These are phyloP conservation scores for Melanogaster broomeanus DNA, from an alignment of 768 basidiomycete genomes.

Conservation along the genomic window DNA sequence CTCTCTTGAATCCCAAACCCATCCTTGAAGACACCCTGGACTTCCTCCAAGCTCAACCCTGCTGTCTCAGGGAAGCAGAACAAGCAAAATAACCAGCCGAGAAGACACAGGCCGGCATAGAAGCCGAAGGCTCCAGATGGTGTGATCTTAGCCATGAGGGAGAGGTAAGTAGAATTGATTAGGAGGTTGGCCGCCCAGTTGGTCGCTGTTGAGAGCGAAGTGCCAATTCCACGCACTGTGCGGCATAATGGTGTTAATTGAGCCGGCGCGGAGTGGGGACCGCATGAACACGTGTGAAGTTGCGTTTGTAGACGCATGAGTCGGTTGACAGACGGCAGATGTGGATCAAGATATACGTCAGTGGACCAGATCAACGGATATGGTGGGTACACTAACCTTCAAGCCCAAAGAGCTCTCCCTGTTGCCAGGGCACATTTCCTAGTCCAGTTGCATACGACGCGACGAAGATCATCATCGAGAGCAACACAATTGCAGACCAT, in stretches of 20 bases:
- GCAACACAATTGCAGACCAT: slow-evolving; percentile 70
- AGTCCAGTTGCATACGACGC: slow-evolving; percentile 79
- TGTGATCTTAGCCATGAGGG: slow-evolving; percentile 72
- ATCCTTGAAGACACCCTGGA: slow-evolving; percentile 57
- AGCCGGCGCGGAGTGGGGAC: background rate
- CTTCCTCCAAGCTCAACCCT: slow-evolving; percentile 70
- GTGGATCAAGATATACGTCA: background rate
- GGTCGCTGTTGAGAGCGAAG: slow-evolving; percentile 70
- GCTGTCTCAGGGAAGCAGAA: slow-evolving; percentile 81
- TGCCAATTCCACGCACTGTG: slow-evolving; percentile 74
- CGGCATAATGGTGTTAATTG: background rate
- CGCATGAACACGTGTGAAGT: background rate
- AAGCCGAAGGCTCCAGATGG: slow-evolving; percentile 77
- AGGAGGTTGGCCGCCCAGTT: slow-evolving; percentile 81
- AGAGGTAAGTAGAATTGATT: slow-evolving; percentile 79
- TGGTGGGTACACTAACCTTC: slow-evolving; percentile 46
- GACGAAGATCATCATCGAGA: slow-evolving; percentile 83
- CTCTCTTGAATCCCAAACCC: slow-evolving; percentile 69
- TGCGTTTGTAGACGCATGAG: background rate
- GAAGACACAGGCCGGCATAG: slow-evolving; percentile 70
- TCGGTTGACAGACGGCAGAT: background rate
- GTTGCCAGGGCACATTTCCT: slow-evolving; percentile 86
- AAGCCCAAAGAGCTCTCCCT: slow-evolving; percentile 79
- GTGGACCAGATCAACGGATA: background rate
- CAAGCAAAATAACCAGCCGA: slow-evolving; percentile 69